A percentile compares a stretch with the other conserved stretches of the same genome.
Evolutionary conservation across 2,329 filamentous ascomycete species (phyloP).

Genomic region (Scopulariopsis brevicaulis): DNA sequence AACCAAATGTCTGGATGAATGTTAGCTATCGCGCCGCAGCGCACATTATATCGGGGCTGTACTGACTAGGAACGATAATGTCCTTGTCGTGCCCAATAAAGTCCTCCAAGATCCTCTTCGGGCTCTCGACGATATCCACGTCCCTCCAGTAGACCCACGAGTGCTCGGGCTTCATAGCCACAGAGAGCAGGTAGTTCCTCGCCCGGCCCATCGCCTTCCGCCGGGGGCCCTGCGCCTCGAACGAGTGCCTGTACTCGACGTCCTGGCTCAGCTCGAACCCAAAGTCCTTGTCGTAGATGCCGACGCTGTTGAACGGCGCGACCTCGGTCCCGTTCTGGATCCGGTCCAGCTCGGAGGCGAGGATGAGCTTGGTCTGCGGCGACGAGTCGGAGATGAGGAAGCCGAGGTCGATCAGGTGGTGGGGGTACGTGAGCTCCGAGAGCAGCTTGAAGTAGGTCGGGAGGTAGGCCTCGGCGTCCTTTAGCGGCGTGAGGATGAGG

Average conservation of each 20-base stretch:
- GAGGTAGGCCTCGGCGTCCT: conserved; percentile 75
- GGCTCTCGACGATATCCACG: conserved; percentile 90
- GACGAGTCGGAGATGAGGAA: conserved; percentile 88
- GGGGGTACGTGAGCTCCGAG: conserved; percentile 81
- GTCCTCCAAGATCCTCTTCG: conserved; percentile 79
- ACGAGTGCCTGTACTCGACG: conserved; percentile 75
- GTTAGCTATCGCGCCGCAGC: not conserved
- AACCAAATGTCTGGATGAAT: conserved; percentile 76
- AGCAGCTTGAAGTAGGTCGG: conserved; percentile 90
- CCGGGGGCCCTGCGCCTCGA: conserved; percentile 77
- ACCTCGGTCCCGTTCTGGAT: conserved; percentile 73
- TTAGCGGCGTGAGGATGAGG: conserved; percentile 83
- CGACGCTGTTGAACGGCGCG: conserved; percentile 74
- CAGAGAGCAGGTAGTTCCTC: conserved; percentile 79
- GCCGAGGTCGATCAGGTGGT: conserved; percentile 86
- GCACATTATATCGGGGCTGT: not conserved
- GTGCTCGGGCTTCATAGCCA: conserved; percentile 83
- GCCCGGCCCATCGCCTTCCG: conserved; percentile 84
- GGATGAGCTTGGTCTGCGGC: conserved; percentile 83
- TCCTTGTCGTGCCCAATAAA: conserved; percentile 91
- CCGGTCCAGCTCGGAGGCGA: conserved; percentile 75
- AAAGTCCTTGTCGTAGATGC: conserved; percentile 88
- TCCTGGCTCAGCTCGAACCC: conserved; percentile 61
- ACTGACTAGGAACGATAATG: conserved; percentile 85
- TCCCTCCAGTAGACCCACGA: conserved; percentile 99